A percentile compares a stretch with the other conserved stretches of the same genome.
Evolutionary conservation across 257 asterid genomes (phyloP).

Genomic region (Linaria vulgaris): DNA sequence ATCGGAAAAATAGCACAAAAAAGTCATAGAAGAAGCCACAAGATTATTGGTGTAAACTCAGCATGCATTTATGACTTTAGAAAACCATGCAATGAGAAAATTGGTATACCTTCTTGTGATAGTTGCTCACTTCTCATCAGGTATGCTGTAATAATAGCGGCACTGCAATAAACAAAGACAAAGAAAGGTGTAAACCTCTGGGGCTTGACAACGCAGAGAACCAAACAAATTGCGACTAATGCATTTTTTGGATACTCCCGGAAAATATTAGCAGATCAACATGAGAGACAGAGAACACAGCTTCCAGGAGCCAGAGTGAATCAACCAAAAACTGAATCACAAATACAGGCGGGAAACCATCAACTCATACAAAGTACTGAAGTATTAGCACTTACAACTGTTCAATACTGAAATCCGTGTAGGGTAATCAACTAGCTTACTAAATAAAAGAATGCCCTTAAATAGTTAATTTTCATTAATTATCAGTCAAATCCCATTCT

Average conservation of each 20-base stretch:
- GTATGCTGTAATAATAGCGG: constrained; percentile 85
- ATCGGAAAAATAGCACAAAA: constrained; percentile 1
- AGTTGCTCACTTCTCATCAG: constrained; percentile 92
- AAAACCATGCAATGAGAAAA: constrained; percentile 25
- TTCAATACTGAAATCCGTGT: not conserved
- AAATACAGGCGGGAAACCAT: constrained; percentile 11
- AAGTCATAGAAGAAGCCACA: constrained; percentile 22
- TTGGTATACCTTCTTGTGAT: constrained; percentile 71
- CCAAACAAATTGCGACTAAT: constrained; percentile 32
- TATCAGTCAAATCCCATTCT: not conserved
- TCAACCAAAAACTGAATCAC: constrained; percentile 1
- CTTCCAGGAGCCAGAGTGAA: constrained; percentile 16
- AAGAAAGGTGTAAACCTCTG: constrained; percentile 61
- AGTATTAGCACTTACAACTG: not conserved
- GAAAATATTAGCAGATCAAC: constrained; percentile 13
- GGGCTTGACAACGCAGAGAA: constrained; percentile 52
- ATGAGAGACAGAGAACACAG: not conserved
- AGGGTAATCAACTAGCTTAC: not conserved
- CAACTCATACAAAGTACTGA: not conserved
- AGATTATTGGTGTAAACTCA: constrained; percentile 17
- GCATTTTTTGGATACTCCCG: constrained; percentile 31
- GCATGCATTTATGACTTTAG: constrained; percentile 22
- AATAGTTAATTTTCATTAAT: not conserved
- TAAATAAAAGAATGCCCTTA: not conserved
- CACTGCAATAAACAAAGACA: constrained; percentile 80